These are phyloP conservation scores for Vaucheria bursata DNA, from an alignment of 352 stramenopile species.

Conservation along the genomic window DNA sequence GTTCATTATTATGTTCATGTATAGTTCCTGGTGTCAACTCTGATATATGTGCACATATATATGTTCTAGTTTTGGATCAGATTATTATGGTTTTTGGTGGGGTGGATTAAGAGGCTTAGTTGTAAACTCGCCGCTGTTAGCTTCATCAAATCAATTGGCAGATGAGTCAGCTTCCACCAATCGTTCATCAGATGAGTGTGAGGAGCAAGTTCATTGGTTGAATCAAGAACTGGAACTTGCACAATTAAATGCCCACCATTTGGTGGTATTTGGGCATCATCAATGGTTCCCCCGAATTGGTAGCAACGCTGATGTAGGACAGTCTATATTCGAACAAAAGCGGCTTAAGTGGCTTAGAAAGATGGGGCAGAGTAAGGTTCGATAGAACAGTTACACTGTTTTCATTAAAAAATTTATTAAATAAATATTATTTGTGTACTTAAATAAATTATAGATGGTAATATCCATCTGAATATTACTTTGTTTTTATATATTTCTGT, in stretches of 20 bases:
- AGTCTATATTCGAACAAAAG: conserved; percentile 11
- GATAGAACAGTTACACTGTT: neutral
- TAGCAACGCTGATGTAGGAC: conserved; percentile 27
- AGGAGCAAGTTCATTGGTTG: conserved; percentile 36
- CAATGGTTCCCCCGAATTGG: conserved; percentile 36
- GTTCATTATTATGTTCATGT: no score
- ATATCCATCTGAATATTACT: no score
- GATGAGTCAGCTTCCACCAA: neutral
- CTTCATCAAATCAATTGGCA: neutral
- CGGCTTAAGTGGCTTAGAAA: conserved; percentile 37
- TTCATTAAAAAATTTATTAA: neutral
- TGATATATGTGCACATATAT: no score
- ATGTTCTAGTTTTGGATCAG: conserved; percentile 48
- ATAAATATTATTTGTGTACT: no score
- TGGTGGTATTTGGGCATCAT: conserved; percentile 43
- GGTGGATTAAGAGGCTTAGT: conserved; percentile 57
- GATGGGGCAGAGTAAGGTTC: conserved; percentile 42
- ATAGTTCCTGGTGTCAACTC: no score
- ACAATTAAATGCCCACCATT: conserved; percentile 40
- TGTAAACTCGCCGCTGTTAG: conserved; percentile 43
- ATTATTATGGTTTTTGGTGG: conserved; percentile 64
- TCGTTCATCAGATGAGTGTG: neutral
- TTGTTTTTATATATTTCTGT: no score
- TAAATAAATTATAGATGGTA: neutral
- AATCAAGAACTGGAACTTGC: conserved; percentile 46